These are phyloP conservation scores for Suillus hirtellus DNA, from an alignment of 768 basidiomycete species.

Conservation along the genomic window DNA sequence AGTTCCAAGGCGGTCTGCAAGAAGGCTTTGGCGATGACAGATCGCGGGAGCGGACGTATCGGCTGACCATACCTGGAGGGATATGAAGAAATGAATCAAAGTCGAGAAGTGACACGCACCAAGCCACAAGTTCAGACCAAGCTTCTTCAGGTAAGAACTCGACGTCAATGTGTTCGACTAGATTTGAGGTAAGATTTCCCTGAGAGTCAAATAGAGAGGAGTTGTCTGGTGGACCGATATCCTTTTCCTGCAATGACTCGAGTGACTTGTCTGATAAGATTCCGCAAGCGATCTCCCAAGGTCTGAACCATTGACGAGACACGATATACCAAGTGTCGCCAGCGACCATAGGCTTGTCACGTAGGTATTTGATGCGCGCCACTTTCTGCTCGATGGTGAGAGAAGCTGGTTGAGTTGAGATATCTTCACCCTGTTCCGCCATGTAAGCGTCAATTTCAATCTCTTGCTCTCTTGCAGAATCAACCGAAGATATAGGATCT, in stretches of 20 bases:
- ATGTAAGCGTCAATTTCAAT: constrained; percentile 77
- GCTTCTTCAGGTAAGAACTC: constrained; percentile 73
- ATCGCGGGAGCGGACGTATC: constrained; percentile 57
- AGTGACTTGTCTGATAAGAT: constrained; percentile 66
- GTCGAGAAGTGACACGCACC: constrained; percentile 39
- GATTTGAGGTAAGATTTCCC: constrained; percentile 42
- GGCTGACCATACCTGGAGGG: constrained; percentile 69
- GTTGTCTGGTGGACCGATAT: constrained; percentile 79
- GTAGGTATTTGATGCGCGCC: constrained; percentile 48
- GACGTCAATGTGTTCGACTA: constrained; percentile 66
- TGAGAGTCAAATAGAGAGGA: constrained; percentile 56
- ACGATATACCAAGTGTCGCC: constrained; percentile 84
- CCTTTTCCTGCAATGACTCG: constrained; percentile 56
- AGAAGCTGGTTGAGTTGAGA: constrained; percentile 6
- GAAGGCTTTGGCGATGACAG: constrained; percentile 61
- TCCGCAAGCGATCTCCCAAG: constrained; percentile 72
- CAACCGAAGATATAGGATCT: constrained; percentile 40
- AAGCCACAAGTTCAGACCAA: constrained; percentile 67
- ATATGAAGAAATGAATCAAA: background rate
- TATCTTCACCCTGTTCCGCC: constrained; percentile 53
- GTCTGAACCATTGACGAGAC: constrained; percentile 67
- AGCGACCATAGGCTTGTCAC: constrained; percentile 49
- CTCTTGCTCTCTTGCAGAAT: constrained; percentile 42
- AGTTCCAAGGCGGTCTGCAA: constrained; percentile 66
- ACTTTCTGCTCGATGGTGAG: constrained; percentile 42